Evolutionary conservation across 106 monocot genomes (phyloP).

Genomic region (Dendrobium officinale): DNA sequence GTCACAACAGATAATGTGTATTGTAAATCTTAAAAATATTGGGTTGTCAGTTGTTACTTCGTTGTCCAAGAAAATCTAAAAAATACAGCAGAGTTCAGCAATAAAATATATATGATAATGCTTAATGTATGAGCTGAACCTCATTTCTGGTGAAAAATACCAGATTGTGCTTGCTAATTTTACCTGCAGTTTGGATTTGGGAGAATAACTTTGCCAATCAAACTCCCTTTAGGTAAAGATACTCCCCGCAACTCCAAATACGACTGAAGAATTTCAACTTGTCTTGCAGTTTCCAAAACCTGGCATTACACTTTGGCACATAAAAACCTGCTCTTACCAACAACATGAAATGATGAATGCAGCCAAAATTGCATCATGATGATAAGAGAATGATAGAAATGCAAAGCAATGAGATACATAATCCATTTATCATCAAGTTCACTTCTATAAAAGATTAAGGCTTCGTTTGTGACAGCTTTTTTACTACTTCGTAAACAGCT

Average conservation of each 20-base stretch:
- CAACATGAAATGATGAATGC: neutral
- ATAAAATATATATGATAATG: neutral
- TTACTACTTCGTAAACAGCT: too few relatives aligned
- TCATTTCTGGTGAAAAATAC: neutral
- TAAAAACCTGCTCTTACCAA: neutral
- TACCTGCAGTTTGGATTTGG: constrained; percentile 90
- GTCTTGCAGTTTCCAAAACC: constrained; percentile 48
- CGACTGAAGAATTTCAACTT: constrained; percentile 51
- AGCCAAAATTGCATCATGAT: neutral
- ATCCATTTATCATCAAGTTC: neutral
- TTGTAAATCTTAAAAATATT: neutral
- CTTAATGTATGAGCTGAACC: neutral
- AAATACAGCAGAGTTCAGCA: neutral
- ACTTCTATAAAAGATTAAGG: neutral
- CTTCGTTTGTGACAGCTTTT: too few relatives aligned
- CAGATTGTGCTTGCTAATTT: neutral
- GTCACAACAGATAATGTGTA: neutral
- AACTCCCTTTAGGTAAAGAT: constrained; percentile 59
- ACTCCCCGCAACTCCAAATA: constrained; percentile 83
- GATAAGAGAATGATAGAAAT: too few relatives aligned
- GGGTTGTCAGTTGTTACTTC: neutral
- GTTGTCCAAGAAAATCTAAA: neutral
- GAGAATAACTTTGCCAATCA: constrained; percentile 66
- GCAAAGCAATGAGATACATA: neutral
- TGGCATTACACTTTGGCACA: constrained; percentile 15